Evolutionary conservation across 1,284 basidiomycete species (phyloP), one percentile per base, ranked within the genome.

Genomic region (Papiliotrema flavescens): DNA sequence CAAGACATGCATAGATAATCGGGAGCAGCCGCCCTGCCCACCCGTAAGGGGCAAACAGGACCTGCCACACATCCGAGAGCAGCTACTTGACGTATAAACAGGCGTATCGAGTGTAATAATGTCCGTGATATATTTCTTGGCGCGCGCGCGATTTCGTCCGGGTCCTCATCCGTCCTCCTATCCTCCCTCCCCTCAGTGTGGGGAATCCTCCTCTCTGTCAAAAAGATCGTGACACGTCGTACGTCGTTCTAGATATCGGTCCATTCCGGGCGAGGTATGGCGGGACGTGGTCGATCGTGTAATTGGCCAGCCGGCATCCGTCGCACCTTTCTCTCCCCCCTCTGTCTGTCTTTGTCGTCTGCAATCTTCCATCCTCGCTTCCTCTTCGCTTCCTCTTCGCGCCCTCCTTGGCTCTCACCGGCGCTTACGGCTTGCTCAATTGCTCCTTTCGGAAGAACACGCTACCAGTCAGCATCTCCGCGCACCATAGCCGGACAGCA

Each of bases 391-490:
- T 50, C n/a, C 37, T 44, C 47, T 45, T 17, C 36, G 6, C 17
- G 2, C 20, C 3, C n/a, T 22, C 2, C 46, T 9, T 49, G 42
- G 19, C 6, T 22, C 20, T 4, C 3, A 17, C 15, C 3, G 7
- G 19, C 24, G n/a, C 23, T 49, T 70, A 74, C 41, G 73, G 73
- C 60, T 75, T 75, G 55, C 63, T 69, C 56, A 77, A 57, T 60
- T 77, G 76, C 55, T 77, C 76, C 62, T 73, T 70, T 64, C 76
- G 60, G 73, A 76, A 95, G 83, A 94, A 92, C 87, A 88, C 88
- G 80, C 52, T 53, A 22, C 2, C 9, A 17, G 20, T 42, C 35
- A 46, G 34, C 35, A 34, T 15, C 28, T 28, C n/a, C n/a, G n/a
- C n/a, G n/a, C 17, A 28, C 19, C 1, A 20, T 14, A 20, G 40